Conservation (phyloP, 768 basidiomycete genomes). For the Trametes cingulata region DNA sequence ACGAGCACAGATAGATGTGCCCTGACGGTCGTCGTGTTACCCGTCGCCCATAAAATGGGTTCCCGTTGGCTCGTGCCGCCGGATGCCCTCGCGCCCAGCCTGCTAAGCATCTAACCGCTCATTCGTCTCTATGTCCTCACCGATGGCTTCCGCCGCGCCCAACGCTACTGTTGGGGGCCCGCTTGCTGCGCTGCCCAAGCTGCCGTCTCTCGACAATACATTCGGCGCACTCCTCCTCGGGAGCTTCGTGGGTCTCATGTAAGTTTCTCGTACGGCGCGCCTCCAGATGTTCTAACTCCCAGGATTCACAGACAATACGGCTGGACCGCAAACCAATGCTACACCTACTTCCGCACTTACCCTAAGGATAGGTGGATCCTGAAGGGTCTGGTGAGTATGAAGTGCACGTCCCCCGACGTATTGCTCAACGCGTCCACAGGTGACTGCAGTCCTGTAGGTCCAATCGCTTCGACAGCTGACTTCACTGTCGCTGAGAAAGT, state of each 20-base stretch:
- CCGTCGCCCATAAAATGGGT: background rate
- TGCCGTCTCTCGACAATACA: constrained; percentile 8
- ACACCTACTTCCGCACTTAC: constrained; percentile 10
- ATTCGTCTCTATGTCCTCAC: background rate
- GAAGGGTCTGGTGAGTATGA: background rate
- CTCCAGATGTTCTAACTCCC: background rate
- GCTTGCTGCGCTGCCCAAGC: background rate
- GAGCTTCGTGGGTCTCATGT: constrained; percentile 13
- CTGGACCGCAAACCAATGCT: constrained; percentile 13
- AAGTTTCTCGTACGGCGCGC: background rate
- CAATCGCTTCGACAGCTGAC: background rate
- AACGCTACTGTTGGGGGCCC: background rate
- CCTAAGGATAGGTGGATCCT: background rate
- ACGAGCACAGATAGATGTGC: background rate
- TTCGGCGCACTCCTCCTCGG: constrained; percentile 16
- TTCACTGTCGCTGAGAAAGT: background rate
- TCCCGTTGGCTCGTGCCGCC: background rate
- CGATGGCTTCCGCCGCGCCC: background rate
- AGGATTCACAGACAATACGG: constrained; percentile 7
- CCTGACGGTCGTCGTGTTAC: background rate
- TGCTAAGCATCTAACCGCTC: background rate
- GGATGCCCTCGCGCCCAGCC: background rate
- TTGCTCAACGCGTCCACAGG: background rate
- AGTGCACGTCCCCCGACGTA: background rate
- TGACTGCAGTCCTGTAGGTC: constrained; percentile 1